Conservation (phyloP, 2,329 filamentous ascomycete species). For the Neofusicoccum ribis region DNA sequence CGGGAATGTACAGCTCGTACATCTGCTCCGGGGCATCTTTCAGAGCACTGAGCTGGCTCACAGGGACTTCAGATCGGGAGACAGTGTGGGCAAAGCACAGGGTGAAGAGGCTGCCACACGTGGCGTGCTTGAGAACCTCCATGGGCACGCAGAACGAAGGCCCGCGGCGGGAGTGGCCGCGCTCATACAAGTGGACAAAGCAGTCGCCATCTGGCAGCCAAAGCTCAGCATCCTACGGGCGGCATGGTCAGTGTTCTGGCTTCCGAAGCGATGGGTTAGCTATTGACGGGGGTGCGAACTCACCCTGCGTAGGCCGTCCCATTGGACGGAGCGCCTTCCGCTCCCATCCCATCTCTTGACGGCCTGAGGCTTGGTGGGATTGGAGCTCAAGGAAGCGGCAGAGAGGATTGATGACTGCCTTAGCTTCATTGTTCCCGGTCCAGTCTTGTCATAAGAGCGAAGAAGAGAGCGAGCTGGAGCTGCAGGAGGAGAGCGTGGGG, state of each 20-base stretch:
- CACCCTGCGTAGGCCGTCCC: conserved; percentile 50
- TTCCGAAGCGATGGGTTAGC: neutral
- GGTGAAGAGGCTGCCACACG: conserved; percentile 63
- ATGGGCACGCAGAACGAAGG: conserved; percentile 69
- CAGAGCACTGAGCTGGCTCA: neutral
- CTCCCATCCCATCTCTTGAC: conserved; percentile 41
- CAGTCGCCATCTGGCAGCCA: conserved; percentile 70
- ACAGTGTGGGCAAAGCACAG: conserved; percentile 38
- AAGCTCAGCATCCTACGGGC: conserved; percentile 67
- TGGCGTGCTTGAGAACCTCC: conserved; percentile 55
- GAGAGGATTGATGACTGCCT: conserved; percentile 10
- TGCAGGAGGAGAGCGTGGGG: neutral
- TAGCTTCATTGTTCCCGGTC: conserved; percentile 4
- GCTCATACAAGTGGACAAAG: conserved; percentile 66
- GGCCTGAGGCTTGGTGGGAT: conserved; percentile 22
- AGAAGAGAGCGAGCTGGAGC: neutral
- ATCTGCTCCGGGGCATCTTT: conserved; percentile 21
- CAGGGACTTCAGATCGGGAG: conserved; percentile 20
- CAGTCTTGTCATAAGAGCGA: neutral
- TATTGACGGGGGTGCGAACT: conserved; percentile 23
- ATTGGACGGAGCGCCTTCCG: conserved; percentile 33
- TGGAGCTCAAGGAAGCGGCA: neutral
- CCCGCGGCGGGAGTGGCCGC: conserved; percentile 63
- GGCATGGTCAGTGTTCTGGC: neutral
- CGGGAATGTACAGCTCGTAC: conserved; percentile 68